Base-by-base conservation (phyloP, 805 yeast genomes). In the Hanseniaspora jakobsenii region DNA sequence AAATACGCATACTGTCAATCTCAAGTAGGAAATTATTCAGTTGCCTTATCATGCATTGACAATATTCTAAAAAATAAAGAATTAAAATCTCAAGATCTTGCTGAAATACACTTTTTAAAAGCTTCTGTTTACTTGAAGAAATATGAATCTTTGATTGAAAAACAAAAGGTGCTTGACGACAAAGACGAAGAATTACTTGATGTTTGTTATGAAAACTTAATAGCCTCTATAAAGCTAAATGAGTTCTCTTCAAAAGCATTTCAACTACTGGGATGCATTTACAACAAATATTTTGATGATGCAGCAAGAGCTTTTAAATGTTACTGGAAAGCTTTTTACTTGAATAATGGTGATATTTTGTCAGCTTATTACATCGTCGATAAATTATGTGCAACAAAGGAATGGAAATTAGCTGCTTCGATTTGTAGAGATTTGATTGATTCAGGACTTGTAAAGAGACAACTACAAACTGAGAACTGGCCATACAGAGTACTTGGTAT, bases 401-500 rank as follows among this genome's bases (percentile, higher is more conserved):
- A 87, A 50, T 91, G 98, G 98, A 81, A 73, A 13, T 67, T 81
- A 35, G 95, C 89, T 1, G 83, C 83, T 47, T 68, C 79, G 3
- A 66, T 89, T 36, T 79, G 91, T 41, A 65, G 70, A 47, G 65
- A 83, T 43, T 71, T 85, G 3, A 66, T 86, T 5, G 68, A 72
- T 4, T 70, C 84, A 1, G 89, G 78, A 46, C 66, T 69, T 38
- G 73, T 82, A 1, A 69, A 71, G 38, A 66, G 77, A 47, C 60
- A 62, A 14, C 54, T 80, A 21, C 60, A 67, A 17, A 58, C 58
- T 2, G 55, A 64, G 1, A 69, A 80, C 2, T 91, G 98, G 98
- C 95, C 96, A 1, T 84, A 78, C 56, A 64, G 95, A 52, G 83
- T 84, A 3, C 63, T 91, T 35, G 98, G 96, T 0, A 75, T 86